Percentiles rank a stretch among this genome's conserved stretches.
phyloP scores from a whole-genome alignment of 768 basidiomycete species.

The Psilocybe azurescens region DNA sequence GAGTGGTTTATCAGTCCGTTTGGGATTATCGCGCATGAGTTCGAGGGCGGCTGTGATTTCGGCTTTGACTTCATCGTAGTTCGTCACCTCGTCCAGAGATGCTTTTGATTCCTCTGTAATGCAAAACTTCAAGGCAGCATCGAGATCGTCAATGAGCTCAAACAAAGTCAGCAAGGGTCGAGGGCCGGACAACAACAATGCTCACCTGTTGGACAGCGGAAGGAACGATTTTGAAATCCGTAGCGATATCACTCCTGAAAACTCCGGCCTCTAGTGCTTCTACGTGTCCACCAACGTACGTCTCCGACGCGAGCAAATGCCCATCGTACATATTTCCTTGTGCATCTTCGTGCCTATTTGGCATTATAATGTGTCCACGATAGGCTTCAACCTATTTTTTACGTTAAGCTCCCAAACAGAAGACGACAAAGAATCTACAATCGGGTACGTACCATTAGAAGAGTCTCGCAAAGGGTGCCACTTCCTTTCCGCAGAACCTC shows the following conservation, averaged over 20 bases:
- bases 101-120: constrained; percentile 85
- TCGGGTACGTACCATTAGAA: constrained; percentile 81
- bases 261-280: constrained; percentile 99
- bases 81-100: constrained; percentile 83
- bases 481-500: constrained; percentile 96
- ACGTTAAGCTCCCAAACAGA: neutral
- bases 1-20: constrained; percentile 87
- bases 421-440: neutral
- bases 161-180: neutral
- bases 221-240: constrained; percentile 95
- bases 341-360: constrained; percentile 93
- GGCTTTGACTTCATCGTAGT: constrained; percentile 91
- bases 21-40: constrained; percentile 88
- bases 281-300: constrained; percentile 98
- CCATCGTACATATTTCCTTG: constrained; percentile 95
- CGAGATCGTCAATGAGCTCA: constrained; percentile 93
- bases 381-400: constrained; percentile 88
- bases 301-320: constrained; percentile 95
- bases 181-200: constrained; percentile 2
- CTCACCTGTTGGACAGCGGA: constrained; percentile 80
- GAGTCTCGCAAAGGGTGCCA: constrained; percentile 96
- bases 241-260: constrained; percentile 93
- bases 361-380: constrained; percentile 93
- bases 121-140: constrained; percentile 89
- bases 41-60: constrained; percentile 82